Conservation (phyloP, 345 rosid genomes). For the Clarkia xantiana region DNA sequence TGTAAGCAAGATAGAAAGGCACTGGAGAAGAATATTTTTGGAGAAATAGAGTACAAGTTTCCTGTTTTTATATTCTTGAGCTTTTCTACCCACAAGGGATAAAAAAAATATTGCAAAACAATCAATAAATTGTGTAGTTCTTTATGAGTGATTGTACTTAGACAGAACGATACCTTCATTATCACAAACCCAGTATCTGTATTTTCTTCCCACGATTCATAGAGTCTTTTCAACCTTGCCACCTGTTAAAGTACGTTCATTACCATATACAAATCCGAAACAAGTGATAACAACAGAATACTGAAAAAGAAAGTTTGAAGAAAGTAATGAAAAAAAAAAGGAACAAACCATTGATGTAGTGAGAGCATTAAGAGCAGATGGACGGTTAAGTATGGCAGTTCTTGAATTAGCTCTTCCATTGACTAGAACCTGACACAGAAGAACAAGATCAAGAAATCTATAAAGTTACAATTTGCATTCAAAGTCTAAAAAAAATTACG, state of each 20-base stretch:
- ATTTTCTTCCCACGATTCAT: slow-evolving; percentile 93
- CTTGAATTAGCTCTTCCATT: slow-evolving; percentile 88
- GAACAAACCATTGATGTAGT: slow-evolving; percentile 46
- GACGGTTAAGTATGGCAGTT: slow-evolving; percentile 70
- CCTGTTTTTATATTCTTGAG: background rate
- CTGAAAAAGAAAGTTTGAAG: background rate
- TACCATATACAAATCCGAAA: background rate
- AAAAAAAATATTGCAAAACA: background rate
- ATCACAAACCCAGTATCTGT: slow-evolving; percentile 68
- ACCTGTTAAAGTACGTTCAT: slow-evolving; percentile 21
- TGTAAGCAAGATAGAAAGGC: background rate
- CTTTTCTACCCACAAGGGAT: background rate
- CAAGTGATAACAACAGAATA: background rate
- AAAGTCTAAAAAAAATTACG: background rate
- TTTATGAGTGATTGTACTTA: background rate
- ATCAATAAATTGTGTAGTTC: no score
- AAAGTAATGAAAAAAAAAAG: background rate
- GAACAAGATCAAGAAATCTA: no score
- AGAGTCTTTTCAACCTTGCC: slow-evolving; percentile 57
- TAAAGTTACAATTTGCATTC: background rate
- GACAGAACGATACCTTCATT: slow-evolving; percentile 45
- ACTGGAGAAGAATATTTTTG: background rate
- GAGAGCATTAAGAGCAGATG: slow-evolving; percentile 67
- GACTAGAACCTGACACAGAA: slow-evolving; percentile 44
- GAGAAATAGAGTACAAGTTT: background rate